Base-by-base conservation (phyloP, 2,329 filamentous ascomycete genomes). In the Hawksworthiomyces lignivorus region DNA sequence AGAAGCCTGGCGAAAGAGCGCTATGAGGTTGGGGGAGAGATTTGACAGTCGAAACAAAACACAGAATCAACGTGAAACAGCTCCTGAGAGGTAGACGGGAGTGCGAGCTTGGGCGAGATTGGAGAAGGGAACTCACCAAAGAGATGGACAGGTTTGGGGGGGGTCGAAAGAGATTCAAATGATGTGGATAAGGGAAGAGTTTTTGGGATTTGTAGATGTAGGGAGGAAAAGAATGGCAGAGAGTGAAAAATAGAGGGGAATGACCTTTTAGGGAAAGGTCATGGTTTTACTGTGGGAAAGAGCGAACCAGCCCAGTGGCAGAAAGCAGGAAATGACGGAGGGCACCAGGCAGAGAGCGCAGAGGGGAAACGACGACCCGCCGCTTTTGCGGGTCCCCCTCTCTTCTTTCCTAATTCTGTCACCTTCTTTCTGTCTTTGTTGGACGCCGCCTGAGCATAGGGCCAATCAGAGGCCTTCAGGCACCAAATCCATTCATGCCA, bases 1-100 rank as follows among this genome's bases (percentile, higher is more conserved):
- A 40, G 44, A 46, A 46, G 34, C 28, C 31, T 40, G 40, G 44
- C 44, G 44, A 46, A 43, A 5, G 17, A 18, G 24, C n/a, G 2
- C 18, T 19, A 18, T 21, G 35, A 28, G 24, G 15, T 14, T 14
- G 14, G 9, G 27, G 27, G 27, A 17, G 30, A 32, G 6, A 17
- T 5, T 19, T n/a, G 17, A 19, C 3, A 18, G 17, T 17, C 7
- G 7, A 3, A 19, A 19, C 4, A 17, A 32, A 17, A 9, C 3
- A 12, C 14, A 32, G 17, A 19, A 15, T 7, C 12, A 26, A 12
- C 7, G 24, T 26, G 24, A 12, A 26, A 26, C 7, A 26, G n/a
- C n/a, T n/a, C n/a, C n/a, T n/a, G n/a, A n/a, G n/a, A n/a, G n/a
- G n/a, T n/a, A n/a, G n/a, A n/a, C n/a, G n/a, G n/a, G n/a, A 26